These are phyloP conservation scores for Naumovozyma baii DNA, from an alignment of 805 yeast species.

Conservation along the genomic window DNA sequence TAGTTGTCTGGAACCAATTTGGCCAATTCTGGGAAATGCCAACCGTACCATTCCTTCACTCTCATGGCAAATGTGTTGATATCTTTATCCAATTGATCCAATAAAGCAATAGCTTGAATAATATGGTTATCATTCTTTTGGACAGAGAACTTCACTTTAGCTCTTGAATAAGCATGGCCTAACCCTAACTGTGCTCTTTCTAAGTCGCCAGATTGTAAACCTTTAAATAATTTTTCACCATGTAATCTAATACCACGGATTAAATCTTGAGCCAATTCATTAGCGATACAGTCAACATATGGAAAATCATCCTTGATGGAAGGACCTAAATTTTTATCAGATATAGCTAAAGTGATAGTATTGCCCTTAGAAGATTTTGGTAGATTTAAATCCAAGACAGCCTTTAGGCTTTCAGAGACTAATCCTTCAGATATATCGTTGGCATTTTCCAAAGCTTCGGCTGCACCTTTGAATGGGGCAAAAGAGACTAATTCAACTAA, in stretches of 20 bases:
- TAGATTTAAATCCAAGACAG: slow-evolving; percentile 79
- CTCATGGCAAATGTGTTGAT: slow-evolving; percentile 96
- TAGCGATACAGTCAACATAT: slow-evolving; percentile 78
- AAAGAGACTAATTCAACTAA: slow-evolving; percentile 87
- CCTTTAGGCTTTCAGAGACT: slow-evolving; percentile 84
- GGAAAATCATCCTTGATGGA: slow-evolving; percentile 89
- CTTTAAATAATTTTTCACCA: slow-evolving; percentile 81
- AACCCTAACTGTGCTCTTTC: slow-evolving; percentile 98
- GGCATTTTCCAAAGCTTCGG: slow-evolving; percentile 97
- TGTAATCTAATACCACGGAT: slow-evolving; percentile 90
- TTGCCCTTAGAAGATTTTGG: slow-evolving; percentile 64
- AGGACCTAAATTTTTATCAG: slow-evolving; percentile 93
- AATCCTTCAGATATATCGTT: slow-evolving; percentile 96
- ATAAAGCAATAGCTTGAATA: slow-evolving; percentile 94
- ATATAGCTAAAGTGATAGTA: slow-evolving; percentile 71
- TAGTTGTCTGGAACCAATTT: slow-evolving; percentile 85
- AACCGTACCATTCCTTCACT: slow-evolving; percentile 96
- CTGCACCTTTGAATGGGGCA: slow-evolving; percentile 98
- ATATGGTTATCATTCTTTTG: slow-evolving; percentile 98
- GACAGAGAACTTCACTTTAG: slow-evolving; percentile 97
- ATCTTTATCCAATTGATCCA: slow-evolving; percentile 97
- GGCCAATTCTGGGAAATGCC: slow-evolving; percentile 98
- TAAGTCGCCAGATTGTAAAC: slow-evolving; percentile 86
- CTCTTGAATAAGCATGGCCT: slow-evolving; percentile 98
- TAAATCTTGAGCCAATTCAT: slow-evolving; percentile 89